phyloP scores from a whole-genome alignment of 2,329 filamentous ascomycete genomes.

The Zymoseptoria tritici region DNA sequence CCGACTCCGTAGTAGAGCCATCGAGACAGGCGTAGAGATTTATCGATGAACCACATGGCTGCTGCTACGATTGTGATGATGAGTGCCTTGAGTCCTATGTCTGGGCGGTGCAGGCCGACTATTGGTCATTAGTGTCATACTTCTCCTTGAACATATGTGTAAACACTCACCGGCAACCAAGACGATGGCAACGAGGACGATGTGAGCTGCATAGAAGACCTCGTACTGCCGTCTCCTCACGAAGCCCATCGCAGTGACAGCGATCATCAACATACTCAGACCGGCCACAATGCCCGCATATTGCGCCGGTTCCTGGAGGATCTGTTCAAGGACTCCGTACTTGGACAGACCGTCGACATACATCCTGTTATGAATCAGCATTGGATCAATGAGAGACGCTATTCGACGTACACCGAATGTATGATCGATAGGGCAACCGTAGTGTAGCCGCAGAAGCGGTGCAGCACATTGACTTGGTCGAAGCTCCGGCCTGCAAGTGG shows the following conservation, averaged over 20 bases:
- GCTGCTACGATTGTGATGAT: slow-evolving; percentile 16
- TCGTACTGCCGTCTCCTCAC: slow-evolving; percentile 20
- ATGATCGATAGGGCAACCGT: slow-evolving; percentile 16
- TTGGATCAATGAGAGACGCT: neutral
- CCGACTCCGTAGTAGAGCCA: slow-evolving; percentile 14
- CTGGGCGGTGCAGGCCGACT: slow-evolving; percentile 19
- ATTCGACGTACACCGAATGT: slow-evolving; percentile 15
- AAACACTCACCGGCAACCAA: slow-evolving; percentile 14
- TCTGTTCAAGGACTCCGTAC: slow-evolving; percentile 6
- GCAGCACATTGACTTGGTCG: slow-evolving; percentile 19
- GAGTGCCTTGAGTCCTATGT: slow-evolving; percentile 12
- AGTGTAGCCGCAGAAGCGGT: slow-evolving; percentile 20
- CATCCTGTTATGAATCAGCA: slow-evolving; percentile 2
- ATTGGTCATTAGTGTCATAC: neutral
- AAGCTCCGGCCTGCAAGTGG: slow-evolving; percentile 20
- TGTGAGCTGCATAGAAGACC: slow-evolving; percentile 18
- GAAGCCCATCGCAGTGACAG: slow-evolving; percentile 15
- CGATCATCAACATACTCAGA: slow-evolving; percentile 17
- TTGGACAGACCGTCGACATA: slow-evolving; percentile 12
- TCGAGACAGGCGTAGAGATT: slow-evolving; percentile 11
- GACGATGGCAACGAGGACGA: slow-evolving; percentile 13
- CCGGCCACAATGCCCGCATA: slow-evolving; percentile 17
- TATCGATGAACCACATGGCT: slow-evolving; percentile 14
- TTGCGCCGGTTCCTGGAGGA: slow-evolving; percentile 8
- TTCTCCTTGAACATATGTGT: neutral